Conservation (phyloP, 805 yeast species). For the Candida germanica region DNA sequence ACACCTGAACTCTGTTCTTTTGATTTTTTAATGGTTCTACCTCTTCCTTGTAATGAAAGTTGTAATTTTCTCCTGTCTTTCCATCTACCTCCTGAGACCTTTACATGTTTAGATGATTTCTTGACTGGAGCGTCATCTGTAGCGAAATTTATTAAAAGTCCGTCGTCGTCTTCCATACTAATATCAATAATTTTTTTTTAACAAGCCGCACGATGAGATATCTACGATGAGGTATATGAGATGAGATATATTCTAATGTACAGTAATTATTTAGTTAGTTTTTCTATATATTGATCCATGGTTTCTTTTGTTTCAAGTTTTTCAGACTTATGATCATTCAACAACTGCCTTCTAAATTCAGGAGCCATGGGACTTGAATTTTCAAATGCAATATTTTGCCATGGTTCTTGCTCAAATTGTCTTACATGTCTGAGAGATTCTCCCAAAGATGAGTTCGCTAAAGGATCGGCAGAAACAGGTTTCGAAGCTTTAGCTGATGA, state of each 20-base stretch:
- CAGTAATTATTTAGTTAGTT: conserved; percentile 18
- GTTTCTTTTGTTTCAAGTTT: conserved; percentile 1
- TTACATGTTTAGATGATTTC: conserved; percentile 23
- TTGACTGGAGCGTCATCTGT: conserved; percentile 29
- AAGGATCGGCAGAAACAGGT: conserved; percentile 10
- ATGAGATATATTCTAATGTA: conserved; percentile 2
- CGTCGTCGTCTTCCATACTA: conserved; percentile 50
- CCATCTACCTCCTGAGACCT: conserved; percentile 76
- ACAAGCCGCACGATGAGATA: conserved; percentile 9
- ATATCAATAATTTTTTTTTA: conserved; percentile 3
- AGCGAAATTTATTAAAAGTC: conserved; percentile 72
- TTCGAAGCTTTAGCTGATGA: conserved; percentile 33
- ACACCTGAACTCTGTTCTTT: conserved; percentile 27
- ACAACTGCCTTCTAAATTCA: conserved; percentile 21
- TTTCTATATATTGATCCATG: conserved; percentile 3
- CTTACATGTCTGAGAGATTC: conserved; percentile 38
- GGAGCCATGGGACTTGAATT: conserved; percentile 6
- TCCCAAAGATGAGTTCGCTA: conserved; percentile 28
- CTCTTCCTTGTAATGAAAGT: conserved; percentile 47
- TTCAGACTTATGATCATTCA: background rate
- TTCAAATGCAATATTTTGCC: conserved; percentile 28
- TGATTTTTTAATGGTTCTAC: conserved; percentile 17
- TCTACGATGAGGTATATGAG: background rate
- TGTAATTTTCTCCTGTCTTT: conserved; percentile 69
- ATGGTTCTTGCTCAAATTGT: conserved; percentile 40